Conservation (phyloP, 441 rosid genomes). For the Aleurites moluccanus region DNA sequence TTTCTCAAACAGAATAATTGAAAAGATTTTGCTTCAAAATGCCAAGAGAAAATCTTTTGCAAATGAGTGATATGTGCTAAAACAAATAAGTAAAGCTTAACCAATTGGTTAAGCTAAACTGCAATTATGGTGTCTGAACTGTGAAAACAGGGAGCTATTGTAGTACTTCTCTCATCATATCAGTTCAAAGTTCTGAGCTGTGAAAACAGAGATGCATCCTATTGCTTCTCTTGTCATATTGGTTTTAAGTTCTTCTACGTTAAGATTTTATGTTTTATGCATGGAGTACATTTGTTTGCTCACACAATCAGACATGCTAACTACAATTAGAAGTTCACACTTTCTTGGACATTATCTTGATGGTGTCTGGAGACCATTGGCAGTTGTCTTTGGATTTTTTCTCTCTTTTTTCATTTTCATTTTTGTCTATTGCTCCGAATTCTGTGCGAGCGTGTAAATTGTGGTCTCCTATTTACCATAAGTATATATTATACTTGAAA, state of each 20-base stretch:
- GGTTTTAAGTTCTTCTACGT: neutral
- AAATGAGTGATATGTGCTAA: neutral
- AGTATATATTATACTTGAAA: neutral
- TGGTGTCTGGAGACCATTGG: constrained; percentile 3
- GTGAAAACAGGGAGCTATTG: neutral
- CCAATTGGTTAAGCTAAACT: neutral
- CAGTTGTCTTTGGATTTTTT: neutral
- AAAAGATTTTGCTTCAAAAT: constrained; percentile 1
- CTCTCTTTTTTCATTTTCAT: neutral
- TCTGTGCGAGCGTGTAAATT: neutral
- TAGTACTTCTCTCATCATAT: neutral
- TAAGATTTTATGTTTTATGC: neutral
- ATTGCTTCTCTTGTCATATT: neutral
- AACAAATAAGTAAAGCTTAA: neutral
- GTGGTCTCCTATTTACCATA: neutral
- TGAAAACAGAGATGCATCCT: neutral
- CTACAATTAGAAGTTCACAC: neutral
- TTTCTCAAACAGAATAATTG: constrained; percentile 9
- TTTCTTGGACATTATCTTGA: neutral
- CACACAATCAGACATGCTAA: neutral
- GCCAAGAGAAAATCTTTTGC: neutral
- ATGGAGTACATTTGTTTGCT: neutral
- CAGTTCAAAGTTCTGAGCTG: neutral
- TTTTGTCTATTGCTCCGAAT: neutral
- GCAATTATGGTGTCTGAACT: neutral